Evolutionary conservation across 208 protist species (phyloP).

Genomic region (Phytomonas serpens): DNA sequence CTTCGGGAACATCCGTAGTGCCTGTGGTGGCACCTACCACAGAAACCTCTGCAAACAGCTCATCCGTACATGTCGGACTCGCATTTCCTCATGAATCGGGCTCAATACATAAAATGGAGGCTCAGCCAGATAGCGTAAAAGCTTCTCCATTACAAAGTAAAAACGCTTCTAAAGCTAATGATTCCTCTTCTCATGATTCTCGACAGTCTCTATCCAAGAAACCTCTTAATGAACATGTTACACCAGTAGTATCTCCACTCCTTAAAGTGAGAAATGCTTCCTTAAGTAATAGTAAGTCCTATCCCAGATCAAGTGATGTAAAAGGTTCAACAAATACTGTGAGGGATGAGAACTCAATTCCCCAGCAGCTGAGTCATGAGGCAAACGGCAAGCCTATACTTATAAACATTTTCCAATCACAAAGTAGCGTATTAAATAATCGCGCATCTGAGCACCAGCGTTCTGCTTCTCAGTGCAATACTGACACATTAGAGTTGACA

Average conservation of each 20-base stretch:
- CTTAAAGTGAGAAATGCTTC: background rate
- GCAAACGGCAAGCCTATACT: background rate
- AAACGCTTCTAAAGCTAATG: background rate
- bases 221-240: background rate
- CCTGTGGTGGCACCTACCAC: background rate
- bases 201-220: background rate
- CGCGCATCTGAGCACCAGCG: background rate
- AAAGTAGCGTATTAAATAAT: background rate
- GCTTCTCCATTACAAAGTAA: background rate
- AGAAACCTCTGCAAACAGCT: background rate
- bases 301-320: background rate
- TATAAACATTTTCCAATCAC: background rate
- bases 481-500: background rate
- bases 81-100: background rate
- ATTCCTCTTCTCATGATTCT: background rate
- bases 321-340: background rate
- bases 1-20: background rate
- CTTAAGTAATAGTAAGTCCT: background rate
- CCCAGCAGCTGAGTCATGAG: background rate
- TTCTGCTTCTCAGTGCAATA: background rate
- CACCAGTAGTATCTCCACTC: background rate
- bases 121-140: background rate
- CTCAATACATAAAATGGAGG: background rate
- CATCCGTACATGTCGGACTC: background rate
- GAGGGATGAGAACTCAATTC: background rate